Evolutionary conservation across 345 rosid genomes (phyloP).

Genomic region (Gynandropsis gynandra): DNA sequence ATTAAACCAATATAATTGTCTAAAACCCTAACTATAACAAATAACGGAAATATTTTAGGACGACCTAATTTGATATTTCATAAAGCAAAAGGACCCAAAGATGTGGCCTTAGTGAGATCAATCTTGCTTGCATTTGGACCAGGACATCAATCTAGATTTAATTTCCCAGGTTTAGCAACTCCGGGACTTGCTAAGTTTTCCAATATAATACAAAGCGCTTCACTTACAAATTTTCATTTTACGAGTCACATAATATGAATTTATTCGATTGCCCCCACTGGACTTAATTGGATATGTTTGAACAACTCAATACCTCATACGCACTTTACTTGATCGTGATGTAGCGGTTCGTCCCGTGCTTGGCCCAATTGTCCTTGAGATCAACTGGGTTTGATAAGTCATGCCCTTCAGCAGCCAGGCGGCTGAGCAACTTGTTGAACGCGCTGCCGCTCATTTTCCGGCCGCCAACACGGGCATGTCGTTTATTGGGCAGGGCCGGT

Average conservation of each 20-base stretch:
- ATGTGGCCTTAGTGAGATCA: too few species aligned
- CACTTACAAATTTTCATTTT: too few species aligned
- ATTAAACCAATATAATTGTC: too few species aligned
- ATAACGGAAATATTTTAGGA: too few species aligned
- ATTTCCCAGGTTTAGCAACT: too few species aligned
- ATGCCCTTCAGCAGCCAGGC: constrained; percentile 76
- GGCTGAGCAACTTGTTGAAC: constrained; percentile 85
- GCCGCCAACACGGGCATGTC: constrained; percentile 90
- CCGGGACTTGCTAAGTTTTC: too few species aligned
- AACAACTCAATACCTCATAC: constrained; percentile 17
- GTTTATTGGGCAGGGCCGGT: constrained; percentile 81
- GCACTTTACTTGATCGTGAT: constrained; percentile 40
- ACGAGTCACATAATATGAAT: neutral
- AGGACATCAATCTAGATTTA: too few species aligned
- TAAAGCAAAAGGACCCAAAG: too few species aligned
- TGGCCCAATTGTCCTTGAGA: constrained; percentile 74
- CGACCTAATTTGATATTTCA: too few species aligned
- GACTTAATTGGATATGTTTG: constrained; percentile 9
- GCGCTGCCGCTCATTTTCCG: constrained; percentile 98
- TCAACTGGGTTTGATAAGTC: constrained; percentile 69
- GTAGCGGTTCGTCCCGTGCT: constrained; percentile 60
- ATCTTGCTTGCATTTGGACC: too few species aligned
- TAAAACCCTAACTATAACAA: too few species aligned
- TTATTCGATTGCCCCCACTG: constrained; percentile 18
- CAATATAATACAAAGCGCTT: too few species aligned